phyloP scores from a whole-genome alignment of 2,329 filamentous ascomycete genomes.

The Neofusicoccum ribis region DNA sequence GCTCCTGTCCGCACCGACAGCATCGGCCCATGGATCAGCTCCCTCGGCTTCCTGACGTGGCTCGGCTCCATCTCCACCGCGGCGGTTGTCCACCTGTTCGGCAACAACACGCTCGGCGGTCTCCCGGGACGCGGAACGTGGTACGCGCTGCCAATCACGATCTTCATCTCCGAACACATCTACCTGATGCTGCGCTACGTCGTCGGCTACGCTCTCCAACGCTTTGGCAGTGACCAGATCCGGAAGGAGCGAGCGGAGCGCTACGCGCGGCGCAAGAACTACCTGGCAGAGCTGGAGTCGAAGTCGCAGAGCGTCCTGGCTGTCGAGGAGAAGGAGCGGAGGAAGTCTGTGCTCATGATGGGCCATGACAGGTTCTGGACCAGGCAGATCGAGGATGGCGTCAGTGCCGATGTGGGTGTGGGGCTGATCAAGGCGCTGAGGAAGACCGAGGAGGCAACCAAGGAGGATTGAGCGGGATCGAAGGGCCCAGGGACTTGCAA shows the following conservation, averaged over 20 bases:
- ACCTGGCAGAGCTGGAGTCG: constrained; percentile 30
- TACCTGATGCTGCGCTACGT: constrained; percentile 33
- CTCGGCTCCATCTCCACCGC: constrained; percentile 35
- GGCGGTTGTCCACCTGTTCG: constrained; percentile 35
- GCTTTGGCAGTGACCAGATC: constrained; percentile 33
- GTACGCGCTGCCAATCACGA: constrained; percentile 32
- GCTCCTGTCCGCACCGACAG: constrained; percentile 31
- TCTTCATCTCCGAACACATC: constrained; percentile 35
- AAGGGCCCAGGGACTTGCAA: too few relatives aligned
- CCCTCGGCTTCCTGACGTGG: constrained; percentile 35
- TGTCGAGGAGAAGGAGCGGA: constrained; percentile 29
- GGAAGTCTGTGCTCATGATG: constrained; percentile 34
- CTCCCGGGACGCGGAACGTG: constrained; percentile 25
- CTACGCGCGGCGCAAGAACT: constrained; percentile 31
- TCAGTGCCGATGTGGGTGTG: constrained; percentile 27
- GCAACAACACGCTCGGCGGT: constrained; percentile 18
- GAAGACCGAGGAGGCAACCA: constrained; percentile 11
- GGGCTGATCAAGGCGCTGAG: constrained; percentile 31
- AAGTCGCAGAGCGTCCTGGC: constrained; percentile 23
- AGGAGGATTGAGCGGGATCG: neutral
- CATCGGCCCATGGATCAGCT: constrained; percentile 36
- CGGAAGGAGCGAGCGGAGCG: constrained; percentile 27
- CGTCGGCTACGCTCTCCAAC: constrained; percentile 29
- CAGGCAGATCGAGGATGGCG: constrained; percentile 30
- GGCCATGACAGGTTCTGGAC: constrained; percentile 35